Conservation (phyloP, 805 yeast species). For the Saccharomycopsis malanga region DNA sequence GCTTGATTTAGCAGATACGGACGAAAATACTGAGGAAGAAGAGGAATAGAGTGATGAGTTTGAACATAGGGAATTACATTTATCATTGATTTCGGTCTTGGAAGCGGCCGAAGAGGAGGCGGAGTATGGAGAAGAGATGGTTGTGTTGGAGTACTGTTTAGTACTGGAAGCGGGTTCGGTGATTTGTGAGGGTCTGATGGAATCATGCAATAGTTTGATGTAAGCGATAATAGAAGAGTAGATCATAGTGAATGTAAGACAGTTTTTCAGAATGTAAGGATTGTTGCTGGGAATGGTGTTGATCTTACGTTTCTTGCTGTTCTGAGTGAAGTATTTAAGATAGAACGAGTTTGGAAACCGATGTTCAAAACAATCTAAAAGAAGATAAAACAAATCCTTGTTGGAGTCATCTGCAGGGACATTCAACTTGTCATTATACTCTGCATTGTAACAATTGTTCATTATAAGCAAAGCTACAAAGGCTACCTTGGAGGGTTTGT, state of each 20-base stretch:
- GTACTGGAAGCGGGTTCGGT: background rate
- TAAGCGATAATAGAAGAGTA: slow-evolving; percentile 8
- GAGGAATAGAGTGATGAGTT: slow-evolving; percentile 2
- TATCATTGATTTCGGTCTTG: background rate
- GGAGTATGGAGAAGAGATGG: background rate
- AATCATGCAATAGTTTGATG: slow-evolving; percentile 1
- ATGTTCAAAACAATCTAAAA: slow-evolving; percentile 7
- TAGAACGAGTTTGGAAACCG: slow-evolving; percentile 14
- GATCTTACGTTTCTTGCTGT: slow-evolving; percentile 1
- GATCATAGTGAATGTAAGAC: slow-evolving; percentile 3
- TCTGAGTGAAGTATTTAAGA: slow-evolving; percentile 7
- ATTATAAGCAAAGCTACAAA: slow-evolving; percentile 11
- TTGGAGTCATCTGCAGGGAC: background rate
- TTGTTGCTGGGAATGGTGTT: background rate
- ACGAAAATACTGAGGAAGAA: background rate
- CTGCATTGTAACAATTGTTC: slow-evolving; percentile 12
- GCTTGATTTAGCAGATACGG: background rate
- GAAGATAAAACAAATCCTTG: slow-evolving; percentile 5
- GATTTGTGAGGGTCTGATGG: background rate
- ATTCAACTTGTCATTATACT: background rate
- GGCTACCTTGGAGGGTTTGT: slow-evolving; percentile 15
- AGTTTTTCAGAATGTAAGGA: too few species aligned
- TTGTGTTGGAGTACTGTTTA: background rate
- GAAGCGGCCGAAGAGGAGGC: background rate
- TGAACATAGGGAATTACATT: slow-evolving; percentile 6